These are phyloP conservation scores for Escovopsis sp. DNA, from an alignment of 2,329 filamentous ascomycete genomes.

Conservation along the genomic window DNA sequence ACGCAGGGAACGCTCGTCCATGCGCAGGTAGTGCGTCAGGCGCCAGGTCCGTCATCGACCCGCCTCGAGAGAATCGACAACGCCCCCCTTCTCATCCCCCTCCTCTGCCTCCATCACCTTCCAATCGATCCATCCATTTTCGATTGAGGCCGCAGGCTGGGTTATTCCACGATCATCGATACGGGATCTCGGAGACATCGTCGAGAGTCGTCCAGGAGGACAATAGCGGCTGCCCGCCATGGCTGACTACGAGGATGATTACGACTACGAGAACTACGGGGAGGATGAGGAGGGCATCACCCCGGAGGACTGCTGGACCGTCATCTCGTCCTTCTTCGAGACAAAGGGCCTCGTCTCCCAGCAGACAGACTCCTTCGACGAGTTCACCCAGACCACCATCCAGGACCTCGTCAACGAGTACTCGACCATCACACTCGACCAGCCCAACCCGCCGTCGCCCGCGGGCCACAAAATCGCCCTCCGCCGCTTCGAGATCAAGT, in stretches of 20 bases:
- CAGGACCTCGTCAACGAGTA: conserved; percentile 91
- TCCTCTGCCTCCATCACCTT: no score
- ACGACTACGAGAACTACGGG: conserved; percentile 54
- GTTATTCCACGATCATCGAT: no score
- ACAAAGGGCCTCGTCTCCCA: conserved; percentile 91
- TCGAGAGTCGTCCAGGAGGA: no score
- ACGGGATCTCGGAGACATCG: not conserved
- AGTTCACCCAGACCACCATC: conserved; percentile 87
- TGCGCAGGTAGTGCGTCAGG: not conserved
- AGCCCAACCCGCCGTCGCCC: conserved; percentile 64
- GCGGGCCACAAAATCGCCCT: conserved; percentile 71
- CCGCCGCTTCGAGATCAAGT: conserved; percentile 88
- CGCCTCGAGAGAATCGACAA: no score
- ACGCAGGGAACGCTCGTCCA: not conserved
- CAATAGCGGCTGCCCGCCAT: conserved; percentile 24
- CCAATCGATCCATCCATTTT: not conserved
- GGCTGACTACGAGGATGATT: conserved; percentile 41
- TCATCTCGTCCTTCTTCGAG: conserved; percentile 95
- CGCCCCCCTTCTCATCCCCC: no score
- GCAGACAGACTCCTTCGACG: conserved; percentile 95
- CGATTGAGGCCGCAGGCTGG: not conserved
- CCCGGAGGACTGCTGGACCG: conserved; percentile 95
- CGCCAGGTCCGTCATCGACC: not conserved
- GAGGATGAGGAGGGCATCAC: conserved; percentile 63
- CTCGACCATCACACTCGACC: conserved; percentile 80